Evolutionary conservation across 192 early-diverging fungal species (phyloP), one percentile per base, ranked within the genome.

Genomic region (Entomortierella parvispora): DNA sequence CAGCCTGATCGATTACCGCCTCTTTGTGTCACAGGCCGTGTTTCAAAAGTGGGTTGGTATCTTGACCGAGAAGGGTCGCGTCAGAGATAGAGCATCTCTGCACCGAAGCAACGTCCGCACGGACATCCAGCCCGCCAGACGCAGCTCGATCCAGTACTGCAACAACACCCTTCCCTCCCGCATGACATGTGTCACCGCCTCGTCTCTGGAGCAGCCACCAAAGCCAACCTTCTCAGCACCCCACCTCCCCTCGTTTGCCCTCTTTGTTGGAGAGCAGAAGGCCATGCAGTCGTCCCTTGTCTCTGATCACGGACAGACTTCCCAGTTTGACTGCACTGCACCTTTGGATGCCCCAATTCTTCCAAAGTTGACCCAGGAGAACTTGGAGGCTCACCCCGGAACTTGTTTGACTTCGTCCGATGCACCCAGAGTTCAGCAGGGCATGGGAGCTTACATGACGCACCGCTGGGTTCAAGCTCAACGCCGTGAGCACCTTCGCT

Each of bases 1-100:
- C 20, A 56, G 83, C 7, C 71, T 91, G 74, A 86, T 97, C 33
- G 88, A 93, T 61, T 95, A 93, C 71, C 83, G 86, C 20, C 83
- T 95, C 43, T 87, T 84, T 85, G 86, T 94, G 15, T 82, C 81
- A 4, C 84, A 86, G 32, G 59, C 81, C 14, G 82, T 82, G 23
- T 92, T 87, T 69, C 84, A 83, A 28, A 77, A 82, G 56, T 93
- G 92, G 92, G 84, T 87, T 33, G 75, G 58, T 12, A 74, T 84
- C 45, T 59, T 87, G 22, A 77, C 74, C 1, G 74, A 77, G 47
- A 71, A 71, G 47, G 69, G 69, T 26, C 54, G 55, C 15, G 25
- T 62, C 60, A 47, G 69, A 44, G 69, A 71, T 45, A 55, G 69
- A 58, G 8, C 69, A 20, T 25, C 52, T n/a, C 29, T 57, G 22